A percentile compares a stretch with the other conserved stretches of the same genome.
phyloP scores from a whole-genome alignment of 2,329 filamentous ascomycete genomes.

The Achaetomium macrosporum region DNA sequence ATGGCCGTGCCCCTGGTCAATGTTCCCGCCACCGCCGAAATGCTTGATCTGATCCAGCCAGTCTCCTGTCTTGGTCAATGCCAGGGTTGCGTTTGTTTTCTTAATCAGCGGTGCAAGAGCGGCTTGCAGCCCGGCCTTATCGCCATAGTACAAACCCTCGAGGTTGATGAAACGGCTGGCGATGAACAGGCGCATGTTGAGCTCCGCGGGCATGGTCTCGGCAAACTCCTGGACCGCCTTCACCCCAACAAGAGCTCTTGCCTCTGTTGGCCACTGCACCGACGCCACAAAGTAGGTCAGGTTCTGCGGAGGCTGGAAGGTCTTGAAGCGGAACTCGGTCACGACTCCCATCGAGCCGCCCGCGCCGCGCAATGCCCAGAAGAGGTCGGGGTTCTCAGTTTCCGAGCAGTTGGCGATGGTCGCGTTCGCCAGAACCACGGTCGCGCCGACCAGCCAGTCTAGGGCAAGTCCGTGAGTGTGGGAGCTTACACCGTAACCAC shows the following conservation, averaged over 20 bases:
- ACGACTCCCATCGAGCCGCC: conserved; percentile 37
- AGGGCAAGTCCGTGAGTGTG: conserved; percentile 32
- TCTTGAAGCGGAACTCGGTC: conserved; percentile 36
- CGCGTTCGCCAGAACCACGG: conserved; percentile 35
- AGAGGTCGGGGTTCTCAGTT: conserved; percentile 35
- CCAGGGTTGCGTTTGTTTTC: conserved; percentile 31
- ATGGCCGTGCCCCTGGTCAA: conserved; percentile 30
- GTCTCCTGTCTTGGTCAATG: conserved; percentile 27
- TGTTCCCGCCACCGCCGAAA: conserved; percentile 28
- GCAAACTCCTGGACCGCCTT: conserved; percentile 29
- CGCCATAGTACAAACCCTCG: conserved; percentile 36
- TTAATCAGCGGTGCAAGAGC: conserved; percentile 32
- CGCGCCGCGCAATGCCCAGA: conserved; percentile 39
- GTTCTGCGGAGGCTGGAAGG: conserved; percentile 32
- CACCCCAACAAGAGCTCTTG: conserved; percentile 25
- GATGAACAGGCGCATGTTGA: conserved; percentile 39
- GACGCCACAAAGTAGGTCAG: conserved; percentile 30
- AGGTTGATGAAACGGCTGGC: conserved; percentile 32
- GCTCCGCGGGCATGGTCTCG: conserved; percentile 34
- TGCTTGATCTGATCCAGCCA: conserved; percentile 31
- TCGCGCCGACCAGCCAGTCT: conserved; percentile 34
- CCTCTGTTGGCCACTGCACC: conserved; percentile 27
- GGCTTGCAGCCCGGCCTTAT: conserved; percentile 29
- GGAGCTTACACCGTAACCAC: conserved; percentile 36
- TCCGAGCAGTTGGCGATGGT: conserved; percentile 30